Conservation (phyloP, 2,329 filamentous ascomycete species). For the Pseudopyricularia cyperi region DNA sequence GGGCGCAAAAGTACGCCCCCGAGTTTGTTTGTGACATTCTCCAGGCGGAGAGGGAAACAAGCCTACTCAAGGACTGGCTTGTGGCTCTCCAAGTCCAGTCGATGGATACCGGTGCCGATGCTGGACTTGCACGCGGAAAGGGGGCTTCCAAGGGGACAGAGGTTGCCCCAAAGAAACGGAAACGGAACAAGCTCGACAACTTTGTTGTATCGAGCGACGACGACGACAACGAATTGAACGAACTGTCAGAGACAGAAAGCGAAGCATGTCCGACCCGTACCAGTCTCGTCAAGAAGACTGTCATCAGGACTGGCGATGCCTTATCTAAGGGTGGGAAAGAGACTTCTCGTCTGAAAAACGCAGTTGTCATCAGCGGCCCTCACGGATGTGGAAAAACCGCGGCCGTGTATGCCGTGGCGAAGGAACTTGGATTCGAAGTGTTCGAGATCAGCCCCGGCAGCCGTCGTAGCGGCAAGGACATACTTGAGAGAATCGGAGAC, state of each 20-base stretch:
- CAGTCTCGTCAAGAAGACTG: conserved; percentile 34
- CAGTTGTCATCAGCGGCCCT: conserved; percentile 79
- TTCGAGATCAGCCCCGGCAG: conserved; percentile 88
- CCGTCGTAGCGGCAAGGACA: conserved; percentile 75
- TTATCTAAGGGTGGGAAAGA: conserved; percentile 24
- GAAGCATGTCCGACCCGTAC: conserved; percentile 25
- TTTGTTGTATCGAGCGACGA: conserved; percentile 74
- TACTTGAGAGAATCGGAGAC: conserved; percentile 84
- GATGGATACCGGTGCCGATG: conserved; percentile 48
- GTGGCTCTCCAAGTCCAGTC: conserved; percentile 61
- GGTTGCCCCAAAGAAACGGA: conserved; percentile 46
- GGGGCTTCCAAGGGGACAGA: conserved; percentile 12
- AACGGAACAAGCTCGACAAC: conserved; percentile 62
- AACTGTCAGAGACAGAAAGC: conserved; percentile 49
- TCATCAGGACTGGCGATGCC: conserved; percentile 32
- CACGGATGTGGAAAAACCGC: conserved; percentile 89
- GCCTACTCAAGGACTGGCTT: conserved; percentile 70
- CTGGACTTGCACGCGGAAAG: conserved; percentile 16
- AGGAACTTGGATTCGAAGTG: conserved; percentile 82
- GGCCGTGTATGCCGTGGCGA: conserved; percentile 79
- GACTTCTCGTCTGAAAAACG: conserved; percentile 48
- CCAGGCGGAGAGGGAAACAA: conserved; percentile 57
- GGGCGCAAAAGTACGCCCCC: conserved; percentile 81
- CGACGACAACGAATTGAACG: conserved; percentile 56
- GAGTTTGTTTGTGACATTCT: conserved; percentile 55